phyloP scores from a whole-genome alignment of 495 filamentous ascomycete species.

The Glonium stellatum region DNA sequence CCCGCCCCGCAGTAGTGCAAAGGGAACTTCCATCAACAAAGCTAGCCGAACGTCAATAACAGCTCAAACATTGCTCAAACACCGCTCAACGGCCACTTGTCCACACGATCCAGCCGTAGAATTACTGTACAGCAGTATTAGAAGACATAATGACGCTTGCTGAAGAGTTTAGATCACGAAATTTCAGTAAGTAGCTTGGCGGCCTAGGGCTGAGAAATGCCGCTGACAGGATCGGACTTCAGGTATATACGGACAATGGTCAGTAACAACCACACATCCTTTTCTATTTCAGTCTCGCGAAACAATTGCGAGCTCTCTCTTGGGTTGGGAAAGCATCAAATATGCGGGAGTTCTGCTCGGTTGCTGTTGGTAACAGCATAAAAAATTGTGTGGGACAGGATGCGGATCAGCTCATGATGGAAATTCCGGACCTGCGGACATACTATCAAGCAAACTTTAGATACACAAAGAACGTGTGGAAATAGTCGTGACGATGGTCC shows the following conservation, averaged over 20 bases:
- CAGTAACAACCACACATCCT: conserved; percentile 36
- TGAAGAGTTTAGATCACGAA: conserved; percentile 84
- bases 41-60: background rate
- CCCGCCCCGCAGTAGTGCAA: background rate
- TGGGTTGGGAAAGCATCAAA: no score
- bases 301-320: no score
- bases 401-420: background rate
- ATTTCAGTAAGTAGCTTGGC: conserved; percentile 75
- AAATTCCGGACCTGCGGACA: background rate
- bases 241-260: conserved; percentile 99
- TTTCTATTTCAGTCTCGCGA: background rate
- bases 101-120: background rate
- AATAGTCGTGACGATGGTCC: background rate
- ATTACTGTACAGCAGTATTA: background rate
- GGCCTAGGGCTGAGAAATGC: conserved; percentile 10
- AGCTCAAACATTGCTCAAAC: conserved; percentile 1
- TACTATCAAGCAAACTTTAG: background rate
- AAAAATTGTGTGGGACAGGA: background rate
- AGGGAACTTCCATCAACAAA: background rate
- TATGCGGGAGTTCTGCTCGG: background rate
- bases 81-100: background rate
- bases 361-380: background rate
- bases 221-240: conserved; percentile 29
- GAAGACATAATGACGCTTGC: conserved; percentile 42
- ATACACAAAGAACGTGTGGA: background rate